These are phyloP conservation scores for Aristolochia californica DNA, from an alignment of 164 flowering plant genomes.

Conservation along the genomic window DNA sequence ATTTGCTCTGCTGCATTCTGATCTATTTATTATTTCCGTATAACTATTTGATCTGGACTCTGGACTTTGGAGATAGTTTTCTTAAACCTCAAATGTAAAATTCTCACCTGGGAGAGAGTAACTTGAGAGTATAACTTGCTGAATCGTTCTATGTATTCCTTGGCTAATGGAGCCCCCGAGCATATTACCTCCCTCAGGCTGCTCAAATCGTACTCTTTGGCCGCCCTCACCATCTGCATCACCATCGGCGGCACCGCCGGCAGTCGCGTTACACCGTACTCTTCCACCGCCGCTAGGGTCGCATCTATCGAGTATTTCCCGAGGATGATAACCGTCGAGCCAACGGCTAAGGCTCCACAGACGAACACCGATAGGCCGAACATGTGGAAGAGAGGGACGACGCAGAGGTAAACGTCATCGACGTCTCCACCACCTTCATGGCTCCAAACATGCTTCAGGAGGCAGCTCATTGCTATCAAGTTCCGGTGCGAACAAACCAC, in stretches of 20 bases:
- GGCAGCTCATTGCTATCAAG: conserved; percentile 14
- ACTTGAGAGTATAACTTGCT: conserved; percentile 14
- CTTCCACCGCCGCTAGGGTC: conserved; percentile 15
- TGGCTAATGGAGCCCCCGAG: conserved; percentile 22
- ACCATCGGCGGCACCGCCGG: conserved; percentile 26
- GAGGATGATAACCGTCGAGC: conserved; percentile 14
- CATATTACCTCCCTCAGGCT: conserved; percentile 20
- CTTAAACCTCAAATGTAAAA: no score
- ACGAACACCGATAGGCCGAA: conserved; percentile 23
- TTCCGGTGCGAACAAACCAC: conserved; percentile 20
- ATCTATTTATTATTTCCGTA: no score
- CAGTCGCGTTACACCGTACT: conserved; percentile 18
- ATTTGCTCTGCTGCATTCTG: no score
- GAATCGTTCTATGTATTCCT: conserved; percentile 16
- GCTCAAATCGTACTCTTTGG: conserved; percentile 8
- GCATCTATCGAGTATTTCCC: conserved; percentile 15
- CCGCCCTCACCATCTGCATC: conserved; percentile 16
- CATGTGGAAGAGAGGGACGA: conserved; percentile 24
- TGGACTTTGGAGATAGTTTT: no score
- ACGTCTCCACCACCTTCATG: conserved; percentile 3
- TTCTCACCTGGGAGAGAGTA: conserved; percentile 17
- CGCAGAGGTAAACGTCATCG: conserved; percentile 20
- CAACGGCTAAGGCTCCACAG: conserved; percentile 16
- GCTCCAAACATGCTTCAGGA: conserved; percentile 16
- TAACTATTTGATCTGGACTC: no score